Conservation (phyloP, 2,329 filamentous ascomycete genomes). For the Grosmannia serpens region DNA sequence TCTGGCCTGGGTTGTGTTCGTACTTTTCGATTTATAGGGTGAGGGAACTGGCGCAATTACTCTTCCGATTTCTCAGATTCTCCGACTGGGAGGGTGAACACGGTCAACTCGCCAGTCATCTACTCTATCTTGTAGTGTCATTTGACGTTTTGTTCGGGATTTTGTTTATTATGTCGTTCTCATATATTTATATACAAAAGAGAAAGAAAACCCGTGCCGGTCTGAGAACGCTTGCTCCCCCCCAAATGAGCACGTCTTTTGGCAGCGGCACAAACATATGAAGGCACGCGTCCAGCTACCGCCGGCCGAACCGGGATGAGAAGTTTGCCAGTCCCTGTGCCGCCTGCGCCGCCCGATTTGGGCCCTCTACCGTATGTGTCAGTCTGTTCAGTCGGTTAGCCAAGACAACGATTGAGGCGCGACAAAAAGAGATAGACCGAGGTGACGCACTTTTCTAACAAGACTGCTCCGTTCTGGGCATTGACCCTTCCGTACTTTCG, state of each 20-base stretch:
- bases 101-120: background rate
- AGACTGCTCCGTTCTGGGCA: conserved; percentile 71
- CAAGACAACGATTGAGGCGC: background rate
- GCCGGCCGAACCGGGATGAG: conserved; percentile 62
- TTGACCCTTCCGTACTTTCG: conserved; percentile 92
- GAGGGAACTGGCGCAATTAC: background rate
- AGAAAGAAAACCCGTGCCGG: background rate
- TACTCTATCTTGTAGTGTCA: background rate
- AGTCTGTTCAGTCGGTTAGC: conserved; percentile 36
- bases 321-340: conserved; percentile 59
- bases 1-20: background rate
- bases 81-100: background rate
- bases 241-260: background rate
- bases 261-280: background rate
- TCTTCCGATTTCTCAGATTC: background rate
- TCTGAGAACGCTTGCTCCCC: background rate
- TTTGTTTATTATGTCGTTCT: background rate
- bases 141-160: background rate
- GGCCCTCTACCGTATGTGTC: conserved; percentile 48
- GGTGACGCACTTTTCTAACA: conserved; percentile 73
- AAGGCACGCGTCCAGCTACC: background rate
- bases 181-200: background rate
- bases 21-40: background rate
- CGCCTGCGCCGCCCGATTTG: conserved; percentile 47
- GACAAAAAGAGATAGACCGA: background rate